These are phyloP conservation scores for Eimeria praecox DNA, from an alignment of 169 alveolate species.

Conservation along the genomic window DNA sequence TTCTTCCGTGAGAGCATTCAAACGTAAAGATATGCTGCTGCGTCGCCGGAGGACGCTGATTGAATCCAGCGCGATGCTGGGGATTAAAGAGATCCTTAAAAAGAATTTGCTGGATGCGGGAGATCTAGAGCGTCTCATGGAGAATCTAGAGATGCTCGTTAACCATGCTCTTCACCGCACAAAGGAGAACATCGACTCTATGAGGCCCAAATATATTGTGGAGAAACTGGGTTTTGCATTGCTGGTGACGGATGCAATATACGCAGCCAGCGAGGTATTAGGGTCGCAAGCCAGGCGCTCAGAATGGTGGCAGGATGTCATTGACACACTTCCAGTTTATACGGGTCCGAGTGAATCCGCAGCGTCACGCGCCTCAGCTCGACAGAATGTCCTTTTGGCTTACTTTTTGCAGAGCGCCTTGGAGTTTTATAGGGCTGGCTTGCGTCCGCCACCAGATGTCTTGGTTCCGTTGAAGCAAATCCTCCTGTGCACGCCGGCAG, in stretches of 20 bases:
- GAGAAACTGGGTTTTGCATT: slow-evolving; percentile 1
- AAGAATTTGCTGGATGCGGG: neutral
- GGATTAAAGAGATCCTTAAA: neutral
- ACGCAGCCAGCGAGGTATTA: slow-evolving; percentile 26
- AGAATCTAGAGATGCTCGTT: neutral
- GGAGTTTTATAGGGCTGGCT: neutral
- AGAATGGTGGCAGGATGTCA: slow-evolving; percentile 1
- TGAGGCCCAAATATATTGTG: neutral
- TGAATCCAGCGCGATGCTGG: neutral
- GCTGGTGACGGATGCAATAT: neutral
- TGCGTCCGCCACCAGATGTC: neutral
- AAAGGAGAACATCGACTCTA: neutral
- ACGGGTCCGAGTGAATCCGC: neutral
- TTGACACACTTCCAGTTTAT: neutral
- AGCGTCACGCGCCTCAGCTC: neutral
- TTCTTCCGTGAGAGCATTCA: neutral
- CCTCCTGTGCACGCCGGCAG: neutral
- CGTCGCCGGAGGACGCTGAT: neutral
- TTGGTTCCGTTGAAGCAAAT: slow-evolving; percentile 5
- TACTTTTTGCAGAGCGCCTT: neutral
- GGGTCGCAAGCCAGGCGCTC: neutral
- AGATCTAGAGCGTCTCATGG: neutral
- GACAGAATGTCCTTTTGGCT: neutral
- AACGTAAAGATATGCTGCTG: neutral
- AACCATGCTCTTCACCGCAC: neutral